Conservation (phyloP, 371 early-diverging fungal species). For the Circinella minor region DNA sequence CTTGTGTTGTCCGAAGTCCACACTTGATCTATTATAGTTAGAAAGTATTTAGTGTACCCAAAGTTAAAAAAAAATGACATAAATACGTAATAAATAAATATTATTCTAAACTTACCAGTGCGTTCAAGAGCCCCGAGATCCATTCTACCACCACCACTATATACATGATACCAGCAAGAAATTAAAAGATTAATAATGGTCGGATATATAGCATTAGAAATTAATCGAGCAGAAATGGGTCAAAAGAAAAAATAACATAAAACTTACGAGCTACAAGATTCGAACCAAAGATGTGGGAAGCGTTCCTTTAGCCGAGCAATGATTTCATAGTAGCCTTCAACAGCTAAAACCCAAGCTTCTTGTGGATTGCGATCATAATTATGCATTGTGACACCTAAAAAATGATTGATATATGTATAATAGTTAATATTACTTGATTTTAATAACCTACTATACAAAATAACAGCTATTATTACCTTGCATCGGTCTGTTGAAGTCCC, state of each 20-base stretch:
- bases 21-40: not conserved
- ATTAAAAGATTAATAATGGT: too few relatives aligned
- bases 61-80: too few relatives aligned
- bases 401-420: not conserved
- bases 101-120: conserved; percentile 20
- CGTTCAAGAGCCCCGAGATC: conserved; percentile 28
- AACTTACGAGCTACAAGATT: conserved; percentile 29
- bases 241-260: not conserved
- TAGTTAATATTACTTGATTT: not conserved
- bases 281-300: conserved; percentile 27
- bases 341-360: conserved; percentile 34
- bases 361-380: conserved; percentile 20
- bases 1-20: conserved; percentile 44
- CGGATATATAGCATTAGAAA: too few relatives aligned
- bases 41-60: too few relatives aligned
- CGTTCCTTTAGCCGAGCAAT: conserved; percentile 25
- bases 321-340: conserved; percentile 26
- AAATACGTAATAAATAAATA: too few relatives aligned
- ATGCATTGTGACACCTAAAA: conserved; percentile 11
- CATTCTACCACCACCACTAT: conserved; percentile 46
- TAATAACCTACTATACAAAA: not conserved
- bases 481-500: conserved; percentile 52
- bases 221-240: too few relatives aligned
- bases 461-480: not conserved
- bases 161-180: not conserved